Base-by-base conservation (phyloP, 768 basidiomycete genomes). In the Neoboletus subvelutipes region DNA sequence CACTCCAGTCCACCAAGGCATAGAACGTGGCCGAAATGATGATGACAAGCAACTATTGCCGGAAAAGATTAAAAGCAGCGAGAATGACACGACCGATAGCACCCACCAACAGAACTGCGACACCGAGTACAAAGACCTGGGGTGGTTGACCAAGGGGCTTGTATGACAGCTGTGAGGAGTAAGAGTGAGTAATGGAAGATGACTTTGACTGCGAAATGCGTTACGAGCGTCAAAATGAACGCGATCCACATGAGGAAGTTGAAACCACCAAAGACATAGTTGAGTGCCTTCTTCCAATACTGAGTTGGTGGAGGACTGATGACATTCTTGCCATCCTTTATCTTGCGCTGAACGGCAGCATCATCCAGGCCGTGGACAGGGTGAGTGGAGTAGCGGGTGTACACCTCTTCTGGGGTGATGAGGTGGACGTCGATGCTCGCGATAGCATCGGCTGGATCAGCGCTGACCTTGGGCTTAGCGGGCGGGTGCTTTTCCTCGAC, bases 191-290 rank as follows among this genome's bases (percentile, higher is more conserved):
- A n/a, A 5, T 9, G 15, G 17, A 42, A n/a, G n/a, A 28, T 5
- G 4, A 4, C 1, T 1, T 15, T 31, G 2, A 26, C 4, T 22
- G 22, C 15, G 39, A 46, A 24, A 20, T 6, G 61, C 75, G 9
- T n/a, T 65, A 78, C 77, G 53, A 75, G 43, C 0, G 76, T 77
- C 40, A 78, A 65, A 43, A 85, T 71, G 58, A 81, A 80, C 0
- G 81, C 83, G 45, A 80, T 75, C 73, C 83, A 77, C 70, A 85
- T 79, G 22, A 85, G 67, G 52, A 76, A 77, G 50, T 83, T 83
- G 67, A 84, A 84, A 0, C 83, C 83, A 41, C 83, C 81, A 46
- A 85, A 80, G 45, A 84, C 55, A 50, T 83, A 85, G 61, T 77
- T 78, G 18, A 81, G 63, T 31, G 76, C 71, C 72, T 83, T 83